Conservation (phyloP, 2,329 filamentous ascomycete genomes). For the Remersonia thermophila region DNA sequence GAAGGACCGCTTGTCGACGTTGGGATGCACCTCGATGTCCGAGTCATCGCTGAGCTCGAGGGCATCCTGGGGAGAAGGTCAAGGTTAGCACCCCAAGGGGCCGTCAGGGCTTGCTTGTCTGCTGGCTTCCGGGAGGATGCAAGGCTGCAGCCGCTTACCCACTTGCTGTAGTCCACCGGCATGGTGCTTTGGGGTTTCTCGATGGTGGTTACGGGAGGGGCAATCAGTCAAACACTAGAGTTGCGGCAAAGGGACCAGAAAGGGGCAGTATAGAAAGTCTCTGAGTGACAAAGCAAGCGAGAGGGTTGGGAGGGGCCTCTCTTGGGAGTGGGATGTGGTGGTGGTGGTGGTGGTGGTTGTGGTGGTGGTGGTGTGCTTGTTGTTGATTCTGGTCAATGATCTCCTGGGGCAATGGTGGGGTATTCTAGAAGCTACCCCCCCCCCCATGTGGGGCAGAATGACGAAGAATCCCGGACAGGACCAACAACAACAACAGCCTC, state of each 20-base stretch:
- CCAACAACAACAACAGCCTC: not conserved
- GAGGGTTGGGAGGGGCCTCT: no score
- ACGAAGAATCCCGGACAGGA: slow-evolving; percentile 2
- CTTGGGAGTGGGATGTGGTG: not conserved
- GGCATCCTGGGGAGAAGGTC: slow-evolving; percentile 47
- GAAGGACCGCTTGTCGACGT: slow-evolving; percentile 96
- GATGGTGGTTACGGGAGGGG: not conserved
- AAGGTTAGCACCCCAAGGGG: slow-evolving; percentile 10
- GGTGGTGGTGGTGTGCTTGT: no score
- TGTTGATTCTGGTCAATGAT: no score
- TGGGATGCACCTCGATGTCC: slow-evolving; percentile 95
- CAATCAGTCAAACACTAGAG: not conserved
- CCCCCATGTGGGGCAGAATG: slow-evolving; percentile 12
- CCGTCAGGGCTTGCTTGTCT: slow-evolving; percentile 3
- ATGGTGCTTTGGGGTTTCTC: slow-evolving; percentile 24
- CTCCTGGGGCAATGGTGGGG: slow-evolving; percentile 11
- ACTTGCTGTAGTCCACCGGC: slow-evolving; percentile 50
- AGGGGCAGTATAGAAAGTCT: no score
- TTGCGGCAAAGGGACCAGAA: no score
- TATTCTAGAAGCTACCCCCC: slow-evolving; percentile 15
- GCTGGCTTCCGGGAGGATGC: slow-evolving; percentile 1
- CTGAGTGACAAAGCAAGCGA: no score
- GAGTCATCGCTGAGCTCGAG: slow-evolving; percentile 97
- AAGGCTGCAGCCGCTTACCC: no score
- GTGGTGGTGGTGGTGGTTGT: not conserved